Evolutionary conservation across 139 green algal species (phyloP), one percentile per base, ranked within the genome.

Genomic region (Yamagishiella unicocca): DNA sequence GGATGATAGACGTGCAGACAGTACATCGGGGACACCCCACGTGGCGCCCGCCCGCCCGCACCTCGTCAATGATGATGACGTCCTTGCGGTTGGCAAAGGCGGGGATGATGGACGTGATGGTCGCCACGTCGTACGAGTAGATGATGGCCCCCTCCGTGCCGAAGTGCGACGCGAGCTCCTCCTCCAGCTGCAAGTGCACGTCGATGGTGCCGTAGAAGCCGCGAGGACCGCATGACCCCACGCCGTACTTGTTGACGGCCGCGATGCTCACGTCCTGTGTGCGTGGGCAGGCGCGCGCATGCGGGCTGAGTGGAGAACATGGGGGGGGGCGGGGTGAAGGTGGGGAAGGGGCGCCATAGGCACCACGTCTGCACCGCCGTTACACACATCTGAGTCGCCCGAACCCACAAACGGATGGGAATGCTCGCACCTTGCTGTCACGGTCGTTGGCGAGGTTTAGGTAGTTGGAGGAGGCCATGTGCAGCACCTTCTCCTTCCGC

Each of bases 131-230:
- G 79, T 98, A 99, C 1, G 94, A 96, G 87, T 99, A 99, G 35
- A 99, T 91, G 86, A 99, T 99, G 71, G 90, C 93, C 73, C 98
- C 96, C 67, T 97, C 87, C 6, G 89, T 94, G 33, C 94, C 94
- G 91, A 98, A 96, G 92, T 98, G 98, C 22, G 82, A 27, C 0
- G 95, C 93, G 29, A 99, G 77, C 12, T 92, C 83, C 58, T 95
- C 78, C 90, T 96, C 88, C 75, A 91, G 37, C 1, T 74, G 27
- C 35, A 99, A 78, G 89, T 99, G 97, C 29, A 98, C 96, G 88
- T 98, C 97, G 62, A 99, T 97, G 35, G 98, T 99, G 35, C 98
- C 98, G 76, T 99, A 99, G 84, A 99, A 99, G n/a, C 98, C 98
- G 42, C 98, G 94, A 0, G 98, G 98, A 17, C 97, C 98, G 82